Percentiles rank a stretch among this genome's conserved stretches.
These are phyloP conservation scores for Pilaira anomala DNA, from an alignment of 192 early-diverging fungal species.

Conservation along the genomic window DNA sequence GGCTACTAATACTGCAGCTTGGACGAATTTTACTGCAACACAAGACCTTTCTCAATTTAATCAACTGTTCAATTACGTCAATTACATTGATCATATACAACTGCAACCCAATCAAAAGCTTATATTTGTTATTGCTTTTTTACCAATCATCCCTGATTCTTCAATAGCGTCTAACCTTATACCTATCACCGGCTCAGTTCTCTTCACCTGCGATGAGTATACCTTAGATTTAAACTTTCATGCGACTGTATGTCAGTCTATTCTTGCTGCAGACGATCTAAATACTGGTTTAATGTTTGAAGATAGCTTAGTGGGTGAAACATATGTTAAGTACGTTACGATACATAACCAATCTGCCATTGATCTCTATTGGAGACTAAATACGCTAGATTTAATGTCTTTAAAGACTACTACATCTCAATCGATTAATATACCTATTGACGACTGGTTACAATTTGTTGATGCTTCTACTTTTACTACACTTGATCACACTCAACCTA, in stretches of 20 bases:
- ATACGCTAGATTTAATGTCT: conserved; percentile 56
- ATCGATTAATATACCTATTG: conserved; percentile 39
- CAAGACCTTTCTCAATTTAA: conserved; percentile 62
- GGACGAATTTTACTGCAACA: conserved; percentile 47
- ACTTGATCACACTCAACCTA: conserved; percentile 42
- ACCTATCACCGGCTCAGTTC: conserved; percentile 77
- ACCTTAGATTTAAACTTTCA: conserved; percentile 53
- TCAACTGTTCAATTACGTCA: conserved; percentile 91
- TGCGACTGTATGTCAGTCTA: conserved; percentile 78
- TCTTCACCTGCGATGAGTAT: conserved; percentile 69
- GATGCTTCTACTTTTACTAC: conserved; percentile 67
- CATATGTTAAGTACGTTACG: conserved; percentile 87
- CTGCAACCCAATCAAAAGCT: conserved; percentile 64
- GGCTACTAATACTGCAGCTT: conserved; percentile 60
- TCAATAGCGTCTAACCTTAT: conserved; percentile 52
- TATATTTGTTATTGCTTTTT: conserved; percentile 76
- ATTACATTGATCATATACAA: conserved; percentile 66
- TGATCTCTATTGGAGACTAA: conserved; percentile 82
- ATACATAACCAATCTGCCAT: conserved; percentile 89
- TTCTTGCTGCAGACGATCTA: conserved; percentile 87
- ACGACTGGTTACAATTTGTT: conserved; percentile 63
- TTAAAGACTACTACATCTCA: no score
- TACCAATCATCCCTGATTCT: conserved; percentile 45
- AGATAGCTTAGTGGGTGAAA: conserved; percentile 83
- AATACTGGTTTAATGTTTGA: conserved; percentile 91